Evolutionary conservation across 2,329 filamentous ascomycete species (phyloP), one percentile per base, ranked within the genome.

Genomic region (Cladosporium oxysporum): DNA sequence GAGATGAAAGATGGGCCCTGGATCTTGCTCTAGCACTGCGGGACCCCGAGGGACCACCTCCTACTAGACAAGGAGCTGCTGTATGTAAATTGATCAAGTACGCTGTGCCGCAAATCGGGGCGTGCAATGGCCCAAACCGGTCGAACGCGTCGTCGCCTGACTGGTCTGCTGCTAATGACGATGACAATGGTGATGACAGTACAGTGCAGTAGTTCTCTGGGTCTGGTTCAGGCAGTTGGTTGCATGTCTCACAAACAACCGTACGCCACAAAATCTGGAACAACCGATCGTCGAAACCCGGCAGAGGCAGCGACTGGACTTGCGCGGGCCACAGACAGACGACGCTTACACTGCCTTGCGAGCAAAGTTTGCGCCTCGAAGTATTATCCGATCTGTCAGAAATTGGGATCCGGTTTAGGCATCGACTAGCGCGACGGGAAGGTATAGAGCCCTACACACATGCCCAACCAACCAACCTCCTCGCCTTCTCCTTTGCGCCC

Each of bases 351-450:
- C 60, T 35, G 33, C 33, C 33, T 33, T 53, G 49, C 31, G 28
- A 11, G 28, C 61, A 57, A 47, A 63, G 50, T 63, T 63, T 63
- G 49, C 61, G 49, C 35, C 61, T 55, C n/a, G 26, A 55, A 44
- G 61, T 55, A 63, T 53, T 57, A 57, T 63, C 16, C 61, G 61
- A 63, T 63, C 61, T 63, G 50, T 63, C 61, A 63, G 61, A 63
- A 63, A 63, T 57, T 55, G 50, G 61, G 18, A 57, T 55, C 47
- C 50, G 50, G 47, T 35, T 62, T 62, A 55, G 60, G 60, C 60
- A 28, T 18, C 26, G 31, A 21, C 49, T 62, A 62, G 60, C 60
- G 60, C 49, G 58, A 23, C 31, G 41, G 41, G n/a, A 47, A 47
- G 41, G 41, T 62, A 62, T 62, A 55, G 58, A 62, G 59, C 47